Base-by-base conservation (phyloP, 805 yeast species). In the Myxozyma melibiosi region DNA sequence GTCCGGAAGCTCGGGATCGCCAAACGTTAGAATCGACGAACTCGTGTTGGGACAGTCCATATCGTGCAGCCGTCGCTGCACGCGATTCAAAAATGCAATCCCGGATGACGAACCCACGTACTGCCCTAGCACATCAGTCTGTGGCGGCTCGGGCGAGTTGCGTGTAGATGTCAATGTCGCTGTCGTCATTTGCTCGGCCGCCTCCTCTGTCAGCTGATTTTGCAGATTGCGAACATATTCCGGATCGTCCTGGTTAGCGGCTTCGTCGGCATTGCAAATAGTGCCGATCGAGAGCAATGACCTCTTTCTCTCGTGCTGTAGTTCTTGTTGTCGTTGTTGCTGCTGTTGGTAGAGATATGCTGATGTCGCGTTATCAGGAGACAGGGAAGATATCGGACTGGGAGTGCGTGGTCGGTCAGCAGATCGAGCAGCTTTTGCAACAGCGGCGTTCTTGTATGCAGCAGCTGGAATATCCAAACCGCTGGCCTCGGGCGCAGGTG, bases 21-120 rank as follows among this genome's bases (percentile, higher is more conserved):
- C 61, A 37, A 57, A 57, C 4, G 56, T 56, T 6, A 56, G 31
- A 25, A 56, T 56, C n/a, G 61, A 57, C 24, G 54, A 47, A 39
- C 34, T 33, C 5, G 42, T 25, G 13, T 40, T 48, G 3, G 40
- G 30, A 28, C 31, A 27, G 20, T 42, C 39, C n/a, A 57, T 34
- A 43, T 47, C 58, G 6, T 53, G 54, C 18, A 57, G 50, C 8
- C 51, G 28, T 8, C 54, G 43, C 51, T 42, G 53, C 9, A 53
- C 58, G 11, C 61, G 57, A 7, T 31, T 31, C 16, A 57, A 27
- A 30, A 57, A 57, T 13, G 61, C 44, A 13, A 57, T 31, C 3
- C 58, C 61, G 9, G 61, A 57, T 4, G 61, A 38, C 1, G 57
- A 53, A 4, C 61, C 61, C 2, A 53, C 52, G 28, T 52, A 57